Percentiles rank a stretch among this genome's conserved stretches.
Evolutionary conservation across 1,284 basidiomycete species (phyloP).

Genomic region (Cryptococcus amylolentus): DNA sequence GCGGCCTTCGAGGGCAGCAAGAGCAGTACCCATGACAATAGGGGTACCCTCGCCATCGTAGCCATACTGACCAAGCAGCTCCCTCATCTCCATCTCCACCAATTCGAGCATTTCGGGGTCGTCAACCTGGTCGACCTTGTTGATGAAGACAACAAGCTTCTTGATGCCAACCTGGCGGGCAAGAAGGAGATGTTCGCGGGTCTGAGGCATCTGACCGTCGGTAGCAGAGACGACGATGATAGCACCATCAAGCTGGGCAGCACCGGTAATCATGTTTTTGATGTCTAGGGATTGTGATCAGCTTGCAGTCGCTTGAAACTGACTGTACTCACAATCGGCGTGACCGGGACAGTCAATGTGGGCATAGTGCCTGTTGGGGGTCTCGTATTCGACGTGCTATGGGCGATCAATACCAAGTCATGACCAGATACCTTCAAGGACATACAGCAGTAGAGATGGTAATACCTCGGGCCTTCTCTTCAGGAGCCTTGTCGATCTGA

Average conservation of each 20-base stretch:
- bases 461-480: constrained; percentile 99
- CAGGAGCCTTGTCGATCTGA: constrained; percentile 99
- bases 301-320: constrained; percentile 6
- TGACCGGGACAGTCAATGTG: constrained; percentile 94
- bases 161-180: constrained; percentile 98
- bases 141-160: constrained; percentile 98
- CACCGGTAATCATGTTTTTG: constrained; percentile 98
- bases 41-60: constrained; percentile 97
- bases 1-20: constrained; percentile 87
- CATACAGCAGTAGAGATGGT: constrained; percentile 69
- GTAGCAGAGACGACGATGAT: constrained; percentile 98
- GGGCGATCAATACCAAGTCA: constrained; percentile 50
- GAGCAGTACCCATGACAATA: constrained; percentile 92
- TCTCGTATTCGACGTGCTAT: constrained; percentile 98
- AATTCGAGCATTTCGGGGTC: constrained; percentile 99
- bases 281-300: constrained; percentile 22
- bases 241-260: constrained; percentile 97
- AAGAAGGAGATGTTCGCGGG: constrained; percentile 93
- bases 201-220: constrained; percentile 99
- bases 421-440: not conserved
- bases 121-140: constrained; percentile 88
- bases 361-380: constrained; percentile 85
- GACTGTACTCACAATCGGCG: constrained; percentile 46
- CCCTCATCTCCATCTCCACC: constrained; percentile 99
- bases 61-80: constrained; percentile 86